Percentiles rank a stretch among this genome's conserved stretches.
phyloP scores from a whole-genome alignment of 2,329 filamentous ascomycete species.

The Pestalotiopsis fici region DNA sequence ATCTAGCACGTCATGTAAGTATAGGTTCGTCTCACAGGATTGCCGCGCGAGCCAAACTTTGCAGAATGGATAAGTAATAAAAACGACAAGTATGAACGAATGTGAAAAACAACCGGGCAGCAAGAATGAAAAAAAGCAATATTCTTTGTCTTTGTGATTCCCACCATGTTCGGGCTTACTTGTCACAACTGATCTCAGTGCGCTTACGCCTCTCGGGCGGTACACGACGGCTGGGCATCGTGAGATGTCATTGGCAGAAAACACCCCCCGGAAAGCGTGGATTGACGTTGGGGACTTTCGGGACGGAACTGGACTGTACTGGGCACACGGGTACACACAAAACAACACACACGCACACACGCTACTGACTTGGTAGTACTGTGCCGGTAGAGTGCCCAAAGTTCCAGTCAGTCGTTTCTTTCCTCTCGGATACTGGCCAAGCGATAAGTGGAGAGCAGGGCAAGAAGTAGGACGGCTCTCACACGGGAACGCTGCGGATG shows the following conservation, averaged over 20 bases:
- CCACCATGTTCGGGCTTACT: conserved; percentile 8
- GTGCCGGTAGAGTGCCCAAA: neutral
- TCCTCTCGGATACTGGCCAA: conserved; percentile 4
- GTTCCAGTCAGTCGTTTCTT: too few relatives aligned
- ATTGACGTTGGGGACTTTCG: neutral
- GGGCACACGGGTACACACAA: neutral
- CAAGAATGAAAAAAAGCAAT: neutral
- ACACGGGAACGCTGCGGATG: conserved; percentile 1
- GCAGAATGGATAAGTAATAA: neutral
- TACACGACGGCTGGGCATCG: conserved; percentile 30
- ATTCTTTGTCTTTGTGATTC: neutral
- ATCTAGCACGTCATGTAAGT: conserved; percentile 22
- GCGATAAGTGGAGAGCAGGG: conserved; percentile 8
- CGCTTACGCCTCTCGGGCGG: conserved; percentile 44
- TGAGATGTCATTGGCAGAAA: neutral
- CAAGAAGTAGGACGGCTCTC: neutral
- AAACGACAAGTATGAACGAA: too few relatives aligned
- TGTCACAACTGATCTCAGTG: conserved; percentile 45
- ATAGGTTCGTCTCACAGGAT: neutral
- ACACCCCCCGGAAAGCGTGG: neutral
- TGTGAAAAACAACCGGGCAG: neutral
- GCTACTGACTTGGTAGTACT: neutral
- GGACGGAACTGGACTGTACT: neutral
- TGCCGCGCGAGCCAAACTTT: neutral
- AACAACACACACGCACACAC: neutral